Evolutionary conservation across 345 rosid species (phyloP).

Genomic region (Rubroshorea leprosula): DNA sequence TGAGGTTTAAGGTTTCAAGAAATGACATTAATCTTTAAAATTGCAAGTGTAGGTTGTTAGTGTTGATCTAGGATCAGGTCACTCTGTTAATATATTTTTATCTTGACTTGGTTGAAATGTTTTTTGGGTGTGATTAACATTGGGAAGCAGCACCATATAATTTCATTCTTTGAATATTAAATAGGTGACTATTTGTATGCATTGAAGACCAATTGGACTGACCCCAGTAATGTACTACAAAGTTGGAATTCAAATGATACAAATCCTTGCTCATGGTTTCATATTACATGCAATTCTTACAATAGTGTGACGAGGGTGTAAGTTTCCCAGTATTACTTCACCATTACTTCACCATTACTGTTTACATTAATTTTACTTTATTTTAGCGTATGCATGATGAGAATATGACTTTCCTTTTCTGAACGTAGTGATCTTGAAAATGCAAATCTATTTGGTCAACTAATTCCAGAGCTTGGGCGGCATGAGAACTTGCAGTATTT

Average conservation of each 20-base stretch:
- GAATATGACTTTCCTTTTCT: slow-evolving; percentile 4
- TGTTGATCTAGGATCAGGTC: too few species aligned
- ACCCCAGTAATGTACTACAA: slow-evolving; percentile 86
- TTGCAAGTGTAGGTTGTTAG: too few species aligned
- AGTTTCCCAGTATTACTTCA: slow-evolving; percentile 13
- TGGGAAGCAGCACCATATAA: too few species aligned
- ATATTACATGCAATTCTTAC: slow-evolving; percentile 88
- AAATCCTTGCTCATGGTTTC: slow-evolving; percentile 97
- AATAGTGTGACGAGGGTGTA: slow-evolving; percentile 94
- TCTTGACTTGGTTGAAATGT: too few species aligned
- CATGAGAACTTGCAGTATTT: too few species aligned
- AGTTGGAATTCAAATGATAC: slow-evolving; percentile 98
- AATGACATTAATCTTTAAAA: too few species aligned
- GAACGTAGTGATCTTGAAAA: slow-evolving; percentile 80
- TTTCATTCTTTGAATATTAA: not conserved
- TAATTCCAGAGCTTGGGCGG: slow-evolving; percentile 83
- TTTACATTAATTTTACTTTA: too few species aligned
- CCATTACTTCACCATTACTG: too few species aligned
- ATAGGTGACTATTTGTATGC: slow-evolving; percentile 77
- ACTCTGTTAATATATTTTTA: too few species aligned
- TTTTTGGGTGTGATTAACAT: too few species aligned
- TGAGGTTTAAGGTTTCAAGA: too few species aligned
- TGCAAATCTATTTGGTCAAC: slow-evolving; percentile 89
- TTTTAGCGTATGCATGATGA: too few species aligned
- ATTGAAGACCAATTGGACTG: slow-evolving; percentile 56